Percentiles rank a stretch among this genome's conserved stretches.
Evolutionary conservation across 2,329 filamentous ascomycete species (phyloP).

Genomic region (Fusarium sp.): DNA sequence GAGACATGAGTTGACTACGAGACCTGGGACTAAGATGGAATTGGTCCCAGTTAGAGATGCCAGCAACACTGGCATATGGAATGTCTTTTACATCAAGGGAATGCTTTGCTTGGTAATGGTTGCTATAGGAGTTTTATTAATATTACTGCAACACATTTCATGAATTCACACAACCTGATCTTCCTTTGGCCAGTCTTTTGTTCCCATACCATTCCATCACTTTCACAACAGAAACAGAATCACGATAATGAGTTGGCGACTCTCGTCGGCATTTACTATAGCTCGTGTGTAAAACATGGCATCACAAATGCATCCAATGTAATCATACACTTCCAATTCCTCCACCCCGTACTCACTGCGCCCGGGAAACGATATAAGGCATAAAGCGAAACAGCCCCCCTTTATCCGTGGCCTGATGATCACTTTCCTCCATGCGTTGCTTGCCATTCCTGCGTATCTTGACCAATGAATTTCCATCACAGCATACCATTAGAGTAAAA

Average conservation of each 20-base stretch:
- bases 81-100: conserved; percentile 11
- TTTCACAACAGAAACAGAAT: background rate
- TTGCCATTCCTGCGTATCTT: conserved; percentile 17
- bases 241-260: background rate
- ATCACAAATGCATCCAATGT: conserved; percentile 22
- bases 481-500: conserved; percentile 26
- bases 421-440: conserved; percentile 7
- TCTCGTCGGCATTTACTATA: conserved; percentile 15
- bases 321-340: conserved; percentile 21
- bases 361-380: conserved; percentile 12
- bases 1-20: conserved; percentile 8
- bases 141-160: conserved; percentile 8
- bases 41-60: conserved; percentile 10
- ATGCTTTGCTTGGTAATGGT: conserved; percentile 10
- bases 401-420: background rate
- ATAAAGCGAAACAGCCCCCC: conserved; percentile 4
- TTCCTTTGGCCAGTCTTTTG: background rate
- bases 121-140: conserved; percentile 15
- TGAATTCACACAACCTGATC: background rate
- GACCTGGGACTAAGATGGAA: background rate
- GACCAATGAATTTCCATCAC: conserved; percentile 13
- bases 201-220: background rate
- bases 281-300: conserved; percentile 12
- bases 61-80: conserved; percentile 8
- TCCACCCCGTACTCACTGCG: conserved; percentile 8